phyloP scores from a whole-genome alignment of 192 early-diverging fungal genomes.

The Linnemannia zychae region DNA sequence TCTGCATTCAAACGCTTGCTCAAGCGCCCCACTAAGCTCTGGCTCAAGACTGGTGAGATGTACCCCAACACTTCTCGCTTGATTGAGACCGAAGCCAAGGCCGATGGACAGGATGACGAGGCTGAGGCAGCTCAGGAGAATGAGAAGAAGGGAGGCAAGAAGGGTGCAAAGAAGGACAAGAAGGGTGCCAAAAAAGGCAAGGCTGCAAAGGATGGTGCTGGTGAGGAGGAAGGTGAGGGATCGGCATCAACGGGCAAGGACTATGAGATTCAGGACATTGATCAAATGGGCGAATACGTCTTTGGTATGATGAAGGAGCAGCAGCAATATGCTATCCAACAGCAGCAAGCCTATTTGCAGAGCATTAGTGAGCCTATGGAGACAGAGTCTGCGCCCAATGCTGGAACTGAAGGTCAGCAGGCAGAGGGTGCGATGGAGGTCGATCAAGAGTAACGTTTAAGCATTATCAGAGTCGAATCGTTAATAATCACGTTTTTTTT shows the following conservation, averaged over 20 bases:
- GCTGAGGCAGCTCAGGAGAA: conserved; percentile 2
- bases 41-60: conserved; percentile 69
- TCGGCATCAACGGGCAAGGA: conserved; percentile 15
- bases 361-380: conserved; percentile 24
- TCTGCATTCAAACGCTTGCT: conserved; percentile 74
- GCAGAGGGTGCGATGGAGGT: background rate
- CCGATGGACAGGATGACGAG: conserved; percentile 26
- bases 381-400: background rate
- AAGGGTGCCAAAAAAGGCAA: conserved; percentile 10
- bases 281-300: conserved; percentile 50
- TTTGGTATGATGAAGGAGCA: conserved; percentile 56
- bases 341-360: conserved; percentile 33
- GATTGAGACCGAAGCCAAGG: conserved; percentile 22
- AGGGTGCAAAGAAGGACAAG: conserved; percentile 28
- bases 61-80: conserved; percentile 56
- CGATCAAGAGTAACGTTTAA: background rate
- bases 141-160: conserved; percentile 14
- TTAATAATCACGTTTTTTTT: background rate
- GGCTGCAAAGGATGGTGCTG: background rate
- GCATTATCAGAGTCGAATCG: background rate
- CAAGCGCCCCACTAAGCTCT: conserved; percentile 73
- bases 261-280: conserved; percentile 38
- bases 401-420: background rate
- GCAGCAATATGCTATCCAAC: conserved; percentile 45
- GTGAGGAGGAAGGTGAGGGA: background rate